These are phyloP conservation scores for Niebla homalea DNA, from an alignment of 495 filamentous ascomycete genomes.

Conservation along the genomic window DNA sequence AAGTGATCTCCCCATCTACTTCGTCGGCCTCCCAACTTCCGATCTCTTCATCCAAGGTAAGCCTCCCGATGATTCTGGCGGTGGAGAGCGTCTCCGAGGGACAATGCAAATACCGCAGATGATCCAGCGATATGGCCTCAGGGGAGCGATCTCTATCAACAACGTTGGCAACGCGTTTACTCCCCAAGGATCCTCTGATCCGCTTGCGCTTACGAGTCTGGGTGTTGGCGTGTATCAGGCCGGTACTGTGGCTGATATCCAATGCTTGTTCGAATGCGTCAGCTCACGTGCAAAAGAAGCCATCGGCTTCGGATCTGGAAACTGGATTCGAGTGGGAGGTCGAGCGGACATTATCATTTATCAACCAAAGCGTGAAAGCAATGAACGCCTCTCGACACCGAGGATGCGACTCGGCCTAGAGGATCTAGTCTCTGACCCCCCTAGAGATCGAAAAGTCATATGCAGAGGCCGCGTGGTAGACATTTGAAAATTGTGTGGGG, in stretches of 20 bases:
- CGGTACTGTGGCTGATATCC: slow-evolving; percentile 44
- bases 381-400: background rate
- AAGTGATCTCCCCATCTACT: slow-evolving; percentile 44
- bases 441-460: slow-evolving; percentile 9
- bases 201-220: slow-evolving; percentile 46
- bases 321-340: background rate
- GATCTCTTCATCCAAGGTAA: slow-evolving; percentile 61
- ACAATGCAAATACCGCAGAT: slow-evolving; percentile 51
- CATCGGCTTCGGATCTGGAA: slow-evolving; percentile 23
- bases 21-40: slow-evolving; percentile 61
- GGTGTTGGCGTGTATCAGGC: slow-evolving; percentile 58
- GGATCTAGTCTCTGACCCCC: slow-evolving; percentile 16
- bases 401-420: slow-evolving; percentile 9
- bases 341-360: slow-evolving; percentile 12
- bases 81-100: slow-evolving; percentile 32
- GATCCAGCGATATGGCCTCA: slow-evolving; percentile 45
- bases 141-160: slow-evolving; percentile 55
- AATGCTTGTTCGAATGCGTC: slow-evolving; percentile 47
- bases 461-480: slow-evolving; percentile 7
- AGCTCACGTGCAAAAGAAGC: slow-evolving; percentile 40
- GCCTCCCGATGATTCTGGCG: slow-evolving; percentile 19
- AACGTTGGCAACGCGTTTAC: slow-evolving; percentile 73
- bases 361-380: background rate
- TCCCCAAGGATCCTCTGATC: slow-evolving; percentile 60
- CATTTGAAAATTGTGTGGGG: background rate